These are phyloP conservation scores for Plasmodium billcollinsi DNA, from an alignment of 169 alveolate genomes.

Conservation along the genomic window DNA sequence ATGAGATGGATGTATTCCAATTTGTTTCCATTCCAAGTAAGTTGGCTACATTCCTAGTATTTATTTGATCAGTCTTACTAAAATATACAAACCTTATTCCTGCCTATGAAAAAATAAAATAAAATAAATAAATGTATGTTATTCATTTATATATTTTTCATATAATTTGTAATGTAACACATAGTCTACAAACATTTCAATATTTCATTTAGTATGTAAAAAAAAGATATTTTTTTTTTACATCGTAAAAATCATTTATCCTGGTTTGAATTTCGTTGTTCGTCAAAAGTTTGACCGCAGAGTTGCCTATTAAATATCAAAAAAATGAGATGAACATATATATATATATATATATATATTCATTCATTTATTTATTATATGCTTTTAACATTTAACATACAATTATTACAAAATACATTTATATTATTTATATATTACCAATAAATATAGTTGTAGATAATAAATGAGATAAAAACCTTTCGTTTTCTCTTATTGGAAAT, in stretches of 20 bases:
- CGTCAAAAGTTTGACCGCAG: conserved; percentile 64
- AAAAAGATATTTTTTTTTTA: not conserved
- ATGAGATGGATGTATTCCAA: conserved; percentile 88
- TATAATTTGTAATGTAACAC: not conserved
- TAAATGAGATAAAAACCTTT: conserved; percentile 42
- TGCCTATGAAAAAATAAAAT: conserved; percentile 50
- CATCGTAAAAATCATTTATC: conserved; percentile 51
- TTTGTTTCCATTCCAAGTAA: conserved; percentile 87
- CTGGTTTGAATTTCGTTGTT: conserved; percentile 54
- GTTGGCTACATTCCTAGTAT: conserved; percentile 82
- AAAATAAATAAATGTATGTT: not conserved
- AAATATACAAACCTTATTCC: conserved; percentile 87
- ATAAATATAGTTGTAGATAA: conserved; percentile 60
- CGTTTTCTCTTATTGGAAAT: conserved; percentile 45
- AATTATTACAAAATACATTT: not conserved
- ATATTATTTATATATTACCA: conserved; percentile 21
- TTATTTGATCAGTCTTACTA: conserved; percentile 82
- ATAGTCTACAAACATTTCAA: not conserved
- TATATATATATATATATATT: not conserved
- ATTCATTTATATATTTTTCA: not conserved
- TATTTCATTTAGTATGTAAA: not conserved
- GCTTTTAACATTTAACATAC: no score
- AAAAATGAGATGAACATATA: not conserved
- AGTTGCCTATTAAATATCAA: conserved; percentile 26
- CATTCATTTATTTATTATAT: not conserved